These are phyloP conservation scores for Silene coronaria DNA, from an alignment of 179 eudicot species.

Conservation along the genomic window DNA sequence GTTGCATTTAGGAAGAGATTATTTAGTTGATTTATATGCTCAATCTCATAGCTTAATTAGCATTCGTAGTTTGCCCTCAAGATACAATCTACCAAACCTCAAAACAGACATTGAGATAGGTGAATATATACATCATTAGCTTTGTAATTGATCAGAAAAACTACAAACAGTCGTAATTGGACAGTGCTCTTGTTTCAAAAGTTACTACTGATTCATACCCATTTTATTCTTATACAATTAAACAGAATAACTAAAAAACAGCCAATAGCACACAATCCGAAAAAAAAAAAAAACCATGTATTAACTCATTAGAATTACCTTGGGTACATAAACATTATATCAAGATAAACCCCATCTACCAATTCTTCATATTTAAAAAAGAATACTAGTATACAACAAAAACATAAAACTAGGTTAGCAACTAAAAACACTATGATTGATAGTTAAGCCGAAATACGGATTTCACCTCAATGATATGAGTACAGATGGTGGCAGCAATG, in stretches of 20 bases:
- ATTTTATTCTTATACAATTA: slow-evolving; percentile 24
- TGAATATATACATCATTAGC: neutral
- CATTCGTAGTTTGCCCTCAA: neutral
- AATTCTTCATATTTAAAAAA: slow-evolving; percentile 23
- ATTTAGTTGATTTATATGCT: neutral
- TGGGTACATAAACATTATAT: slow-evolving; percentile 19
- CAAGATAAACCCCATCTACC: slow-evolving; percentile 16
- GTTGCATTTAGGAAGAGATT: neutral
- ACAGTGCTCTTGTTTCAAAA: slow-evolving; percentile 7
- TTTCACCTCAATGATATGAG: slow-evolving; percentile 86
- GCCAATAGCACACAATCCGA: neutral
- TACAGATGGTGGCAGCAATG: slow-evolving; percentile 60
- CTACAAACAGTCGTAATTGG: neutral
- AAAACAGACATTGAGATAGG: neutral
- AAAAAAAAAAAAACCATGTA: neutral
- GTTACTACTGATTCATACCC: slow-evolving; percentile 22
- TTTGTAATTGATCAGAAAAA: neutral
- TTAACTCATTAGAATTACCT: neutral
- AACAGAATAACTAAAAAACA: too few species aligned
- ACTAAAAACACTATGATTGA: slow-evolving; percentile 16
- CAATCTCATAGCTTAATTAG: neutral
- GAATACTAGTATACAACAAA: neutral
- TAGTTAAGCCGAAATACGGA: slow-evolving; percentile 24
- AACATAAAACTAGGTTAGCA: slow-evolving; percentile 12
- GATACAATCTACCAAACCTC: neutral